Percentiles rank a stretch among this genome's conserved stretches.
These are phyloP conservation scores for Stephanodiscus minutulus DNA, from an alignment of 108 stramenopile genomes.

Conservation along the genomic window DNA sequence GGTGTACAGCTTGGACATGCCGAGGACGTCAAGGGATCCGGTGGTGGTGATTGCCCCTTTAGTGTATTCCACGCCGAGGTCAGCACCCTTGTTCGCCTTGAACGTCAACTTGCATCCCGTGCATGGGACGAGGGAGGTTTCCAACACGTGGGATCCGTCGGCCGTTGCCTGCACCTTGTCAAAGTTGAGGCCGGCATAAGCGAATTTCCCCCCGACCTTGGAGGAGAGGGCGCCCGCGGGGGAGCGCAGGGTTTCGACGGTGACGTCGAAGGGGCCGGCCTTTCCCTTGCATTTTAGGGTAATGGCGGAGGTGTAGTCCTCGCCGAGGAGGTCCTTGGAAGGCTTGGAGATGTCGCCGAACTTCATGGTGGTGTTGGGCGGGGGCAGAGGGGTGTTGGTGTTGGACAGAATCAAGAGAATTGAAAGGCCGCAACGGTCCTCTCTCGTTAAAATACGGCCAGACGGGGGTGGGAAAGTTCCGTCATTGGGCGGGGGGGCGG, in stretches of 20 bases:
- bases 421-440: too few species aligned
- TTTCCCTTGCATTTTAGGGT: slow-evolving; percentile 86
- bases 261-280: slow-evolving; percentile 87
- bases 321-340: slow-evolving; percentile 82
- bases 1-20: slow-evolving; percentile 81
- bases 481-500: too few species aligned
- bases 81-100: slow-evolving; percentile 91
- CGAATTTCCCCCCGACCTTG: slow-evolving; percentile 88
- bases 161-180: slow-evolving; percentile 89
- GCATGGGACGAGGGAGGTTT: slow-evolving; percentile 78
- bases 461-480: too few species aligned
- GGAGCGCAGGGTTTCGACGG: slow-evolving; percentile 86
- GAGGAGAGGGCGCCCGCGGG: slow-evolving; percentile 74
- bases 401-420: neutral
- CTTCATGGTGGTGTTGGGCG: slow-evolving; percentile 69
- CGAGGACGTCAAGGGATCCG: slow-evolving; percentile 77
- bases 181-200: slow-evolving; percentile 87
- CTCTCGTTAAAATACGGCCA: too few species aligned
- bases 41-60: slow-evolving; percentile 77
- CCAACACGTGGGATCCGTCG: slow-evolving; percentile 82
- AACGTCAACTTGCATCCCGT: slow-evolving; percentile 82
- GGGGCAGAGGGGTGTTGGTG: neutral
- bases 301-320: slow-evolving; percentile 86
- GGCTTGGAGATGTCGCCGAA: slow-evolving; percentile 86
- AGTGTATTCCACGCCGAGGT: slow-evolving; percentile 86